These are phyloP conservation scores for Eucalyptus rudis DNA, from an alignment of 345 rosid species.

Conservation along the genomic window DNA sequence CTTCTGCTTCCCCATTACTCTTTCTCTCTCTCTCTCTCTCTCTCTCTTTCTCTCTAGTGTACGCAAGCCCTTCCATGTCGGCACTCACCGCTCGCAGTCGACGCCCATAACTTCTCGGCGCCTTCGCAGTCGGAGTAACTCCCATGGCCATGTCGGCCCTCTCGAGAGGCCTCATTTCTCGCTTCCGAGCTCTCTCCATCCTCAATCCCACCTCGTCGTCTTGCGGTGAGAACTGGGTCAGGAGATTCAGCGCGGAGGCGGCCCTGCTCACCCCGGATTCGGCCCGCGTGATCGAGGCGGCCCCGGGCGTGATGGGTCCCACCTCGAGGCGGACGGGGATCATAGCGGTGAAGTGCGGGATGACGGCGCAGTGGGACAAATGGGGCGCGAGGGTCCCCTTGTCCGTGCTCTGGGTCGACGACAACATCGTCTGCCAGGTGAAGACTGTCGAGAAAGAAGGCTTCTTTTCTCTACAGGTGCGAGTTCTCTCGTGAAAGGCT, in stretches of 20 bases:
- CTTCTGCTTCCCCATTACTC: background rate
- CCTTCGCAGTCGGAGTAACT: background rate
- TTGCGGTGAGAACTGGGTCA: conserved; percentile 2
- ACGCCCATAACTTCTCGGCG: background rate
- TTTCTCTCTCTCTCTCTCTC: background rate
- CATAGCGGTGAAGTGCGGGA: conserved; percentile 85
- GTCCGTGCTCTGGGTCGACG: conserved; percentile 77
- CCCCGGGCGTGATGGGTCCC: conserved; percentile 44
- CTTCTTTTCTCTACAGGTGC: conserved; percentile 69
- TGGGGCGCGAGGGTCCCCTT: conserved; percentile 90
- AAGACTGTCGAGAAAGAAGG: conserved; percentile 92
- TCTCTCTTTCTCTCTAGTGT: background rate
- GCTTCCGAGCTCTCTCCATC: conserved; percentile 27
- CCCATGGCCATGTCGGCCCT: conserved; percentile 36
- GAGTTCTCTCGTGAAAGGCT: background rate
- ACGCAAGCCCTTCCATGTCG: background rate
- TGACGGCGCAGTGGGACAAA: conserved; percentile 91
- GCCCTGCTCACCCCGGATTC: background rate
- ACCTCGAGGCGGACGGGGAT: conserved; percentile 68
- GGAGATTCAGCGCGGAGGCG: conserved; percentile 23
- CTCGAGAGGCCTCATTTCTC: conserved; percentile 61
- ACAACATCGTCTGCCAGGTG: conserved; percentile 88
- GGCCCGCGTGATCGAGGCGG: conserved; percentile 46
- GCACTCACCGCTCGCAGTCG: background rate
- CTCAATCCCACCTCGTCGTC: background rate